phyloP scores from a whole-genome alignment of 805 yeast genomes.

The Wickerhamiella azyma region DNA sequence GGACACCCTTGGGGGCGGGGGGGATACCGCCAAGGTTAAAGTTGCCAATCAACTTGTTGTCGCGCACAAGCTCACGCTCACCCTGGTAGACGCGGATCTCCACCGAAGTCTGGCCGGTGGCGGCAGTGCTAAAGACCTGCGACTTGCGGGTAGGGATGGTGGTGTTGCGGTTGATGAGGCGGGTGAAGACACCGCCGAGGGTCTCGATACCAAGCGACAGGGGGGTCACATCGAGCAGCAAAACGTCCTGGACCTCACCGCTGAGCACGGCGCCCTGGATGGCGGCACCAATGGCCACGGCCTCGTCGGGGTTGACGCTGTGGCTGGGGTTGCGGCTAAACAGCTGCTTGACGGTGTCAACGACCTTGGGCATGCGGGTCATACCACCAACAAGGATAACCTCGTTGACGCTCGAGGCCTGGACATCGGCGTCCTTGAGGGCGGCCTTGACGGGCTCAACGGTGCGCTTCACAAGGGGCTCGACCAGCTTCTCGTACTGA shows the following conservation, averaged over 20 bases:
- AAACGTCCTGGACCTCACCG: slow-evolving; percentile 88
- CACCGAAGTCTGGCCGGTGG: slow-evolving; percentile 91
- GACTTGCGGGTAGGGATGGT: slow-evolving; percentile 95
- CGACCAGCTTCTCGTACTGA: slow-evolving; percentile 54
- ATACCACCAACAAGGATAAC: slow-evolving; percentile 82
- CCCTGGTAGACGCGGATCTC: slow-evolving; percentile 98
- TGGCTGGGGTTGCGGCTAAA: slow-evolving; percentile 78
- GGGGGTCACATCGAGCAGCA: slow-evolving; percentile 80
- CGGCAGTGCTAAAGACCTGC: slow-evolving; percentile 91
- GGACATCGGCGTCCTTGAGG: slow-evolving; percentile 62
- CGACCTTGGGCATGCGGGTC: slow-evolving; percentile 85
- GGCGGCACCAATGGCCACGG: slow-evolving; percentile 93
- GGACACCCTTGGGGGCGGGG: slow-evolving; percentile 90
- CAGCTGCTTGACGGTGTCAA: slow-evolving; percentile 58
- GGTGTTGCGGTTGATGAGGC: slow-evolving; percentile 83
- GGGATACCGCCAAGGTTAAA: slow-evolving; percentile 90
- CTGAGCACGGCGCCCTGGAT: slow-evolving; percentile 94
- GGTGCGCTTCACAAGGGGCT: slow-evolving; percentile 57
- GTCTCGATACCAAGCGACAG: slow-evolving; percentile 93
- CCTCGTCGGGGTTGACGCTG: slow-evolving; percentile 91
- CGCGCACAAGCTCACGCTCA: slow-evolving; percentile 96
- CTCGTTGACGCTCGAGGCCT: slow-evolving; percentile 56
- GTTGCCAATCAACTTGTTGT: slow-evolving; percentile 95
- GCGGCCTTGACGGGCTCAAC: slow-evolving; percentile 70
- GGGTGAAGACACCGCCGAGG: slow-evolving; percentile 93